A percentile compares a stretch with the other conserved stretches of the same genome.
These are phyloP conservation scores for Cryptosporidium muris DNA, from an alignment of 169 alveolate species.

Conservation along the genomic window DNA sequence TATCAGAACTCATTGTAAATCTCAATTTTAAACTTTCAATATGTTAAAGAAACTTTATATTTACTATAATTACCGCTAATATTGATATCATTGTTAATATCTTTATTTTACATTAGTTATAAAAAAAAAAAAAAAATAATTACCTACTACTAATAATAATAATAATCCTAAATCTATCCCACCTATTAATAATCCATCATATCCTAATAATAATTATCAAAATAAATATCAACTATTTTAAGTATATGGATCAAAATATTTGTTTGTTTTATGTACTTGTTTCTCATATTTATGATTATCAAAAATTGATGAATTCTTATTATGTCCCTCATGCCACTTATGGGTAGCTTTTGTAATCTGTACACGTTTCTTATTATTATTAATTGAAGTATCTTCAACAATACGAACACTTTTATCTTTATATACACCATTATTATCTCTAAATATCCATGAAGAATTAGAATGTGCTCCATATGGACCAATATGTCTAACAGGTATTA, in stretches of 20 bases:
- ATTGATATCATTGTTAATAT: background rate
- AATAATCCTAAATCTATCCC: too few species aligned
- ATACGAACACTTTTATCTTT: constrained; percentile 49
- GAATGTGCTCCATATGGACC: constrained; percentile 72
- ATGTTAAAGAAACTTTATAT: background rate
- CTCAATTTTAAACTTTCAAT: background rate
- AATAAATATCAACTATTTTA: background rate
- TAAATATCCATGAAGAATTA: constrained; percentile 55
- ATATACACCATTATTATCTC: constrained; percentile 11
- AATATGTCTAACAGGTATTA: constrained; percentile 66
- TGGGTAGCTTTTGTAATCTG: constrained; percentile 61
- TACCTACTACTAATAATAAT: background rate
- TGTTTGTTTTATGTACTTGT: background rate
- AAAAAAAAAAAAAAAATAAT: background rate
- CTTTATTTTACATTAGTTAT: background rate
- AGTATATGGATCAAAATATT: constrained; percentile 1
- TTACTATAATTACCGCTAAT: background rate
- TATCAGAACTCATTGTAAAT: constrained; percentile 12
- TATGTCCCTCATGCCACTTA: constrained; percentile 55
- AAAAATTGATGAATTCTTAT: background rate
- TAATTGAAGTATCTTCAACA: constrained; percentile 48
- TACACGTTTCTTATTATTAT: constrained; percentile 31
- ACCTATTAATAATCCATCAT: background rate
- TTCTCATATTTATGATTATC: background rate
- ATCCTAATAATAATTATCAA: background rate